Conservation (phyloP, 2,329 filamentous ascomycete species). For the Cadophora luteo-olivacea region DNA sequence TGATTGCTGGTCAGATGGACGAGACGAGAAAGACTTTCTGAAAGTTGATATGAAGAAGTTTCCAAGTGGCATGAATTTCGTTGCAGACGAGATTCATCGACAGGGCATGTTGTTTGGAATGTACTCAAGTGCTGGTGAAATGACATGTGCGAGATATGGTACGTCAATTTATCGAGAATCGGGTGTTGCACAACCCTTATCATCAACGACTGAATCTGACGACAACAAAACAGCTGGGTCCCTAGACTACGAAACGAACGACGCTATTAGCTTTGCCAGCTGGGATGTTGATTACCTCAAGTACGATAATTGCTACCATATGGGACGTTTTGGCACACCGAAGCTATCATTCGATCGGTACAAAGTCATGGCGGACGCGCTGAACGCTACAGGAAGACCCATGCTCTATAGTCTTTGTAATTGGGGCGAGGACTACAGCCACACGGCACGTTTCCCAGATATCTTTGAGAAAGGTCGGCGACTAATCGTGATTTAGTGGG, state of each 20-base stretch:
- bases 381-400: slow-evolving; percentile 42
- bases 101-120: slow-evolving; percentile 51
- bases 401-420: slow-evolving; percentile 48
- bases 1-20: slow-evolving; percentile 54
- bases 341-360: slow-evolving; percentile 39
- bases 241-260: slow-evolving; percentile 51
- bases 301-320: slow-evolving; percentile 62
- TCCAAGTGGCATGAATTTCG: slow-evolving; percentile 49
- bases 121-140: slow-evolving; percentile 47
- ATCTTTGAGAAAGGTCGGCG: too few relatives aligned
- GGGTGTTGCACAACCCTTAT: too few relatives aligned
- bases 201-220: neutral
- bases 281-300: slow-evolving; percentile 59
- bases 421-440: slow-evolving; percentile 55
- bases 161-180: too few relatives aligned
- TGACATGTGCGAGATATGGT: slow-evolving; percentile 40
- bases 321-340: slow-evolving; percentile 52
- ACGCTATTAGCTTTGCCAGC: slow-evolving; percentile 56
- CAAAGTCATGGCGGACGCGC: slow-evolving; percentile 43
- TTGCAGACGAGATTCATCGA: slow-evolving; percentile 49
- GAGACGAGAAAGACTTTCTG: slow-evolving; percentile 43
- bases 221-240: slow-evolving; percentile 34
- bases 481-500: slow-evolving; percentile 41
- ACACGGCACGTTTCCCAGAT: slow-evolving; percentile 18
- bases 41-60: slow-evolving; percentile 48